Evolutionary conservation across 192 early-diverging fungal genomes (phyloP).

Genomic region (Martensiomyces pterosporus): DNA sequence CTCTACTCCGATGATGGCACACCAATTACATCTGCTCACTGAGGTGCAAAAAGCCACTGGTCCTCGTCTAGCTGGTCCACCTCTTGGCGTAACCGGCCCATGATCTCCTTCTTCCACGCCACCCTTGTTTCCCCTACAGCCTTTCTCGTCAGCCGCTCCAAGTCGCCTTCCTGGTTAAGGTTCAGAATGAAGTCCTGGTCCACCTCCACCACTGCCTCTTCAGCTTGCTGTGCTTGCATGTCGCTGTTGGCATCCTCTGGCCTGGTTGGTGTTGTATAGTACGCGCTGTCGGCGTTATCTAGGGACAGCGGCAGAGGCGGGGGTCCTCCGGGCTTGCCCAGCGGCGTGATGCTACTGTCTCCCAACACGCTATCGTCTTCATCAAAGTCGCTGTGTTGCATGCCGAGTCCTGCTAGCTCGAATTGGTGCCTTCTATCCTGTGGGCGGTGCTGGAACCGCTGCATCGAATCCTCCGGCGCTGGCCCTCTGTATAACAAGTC

Average conservation of each 20-base stretch:
- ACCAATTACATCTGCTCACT: too few relatives aligned
- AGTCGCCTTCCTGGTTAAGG: constrained; percentile 37
- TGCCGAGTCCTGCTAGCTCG: too few relatives aligned
- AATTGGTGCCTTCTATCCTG: too few relatives aligned
- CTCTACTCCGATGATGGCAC: too few relatives aligned
- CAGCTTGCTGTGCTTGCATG: neutral
- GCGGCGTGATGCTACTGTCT: neutral
- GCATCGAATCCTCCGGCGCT: neutral
- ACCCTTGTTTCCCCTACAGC: constrained; percentile 14
- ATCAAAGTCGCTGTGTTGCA: too few relatives aligned
- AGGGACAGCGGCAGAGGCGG: neutral
- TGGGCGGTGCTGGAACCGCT: neutral
- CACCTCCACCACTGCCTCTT: neutral
- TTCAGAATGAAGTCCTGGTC: constrained; percentile 43
- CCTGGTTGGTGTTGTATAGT: too few relatives aligned
- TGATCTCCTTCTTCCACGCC: constrained; percentile 23
- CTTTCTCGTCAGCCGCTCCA: constrained; percentile 29
- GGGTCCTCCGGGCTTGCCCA: neutral
- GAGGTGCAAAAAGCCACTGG: constrained; percentile 34
- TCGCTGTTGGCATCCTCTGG: neutral
- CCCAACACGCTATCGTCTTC: neutral
- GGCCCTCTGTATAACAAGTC: too few relatives aligned
- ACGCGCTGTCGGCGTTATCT: too few relatives aligned
- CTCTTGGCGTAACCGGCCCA: constrained; percentile 22
- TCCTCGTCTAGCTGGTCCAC: constrained; percentile 27